phyloP scores from a whole-genome alignment of 1,139 yeast genomes.

The Chernovozyma aurita region DNA sequence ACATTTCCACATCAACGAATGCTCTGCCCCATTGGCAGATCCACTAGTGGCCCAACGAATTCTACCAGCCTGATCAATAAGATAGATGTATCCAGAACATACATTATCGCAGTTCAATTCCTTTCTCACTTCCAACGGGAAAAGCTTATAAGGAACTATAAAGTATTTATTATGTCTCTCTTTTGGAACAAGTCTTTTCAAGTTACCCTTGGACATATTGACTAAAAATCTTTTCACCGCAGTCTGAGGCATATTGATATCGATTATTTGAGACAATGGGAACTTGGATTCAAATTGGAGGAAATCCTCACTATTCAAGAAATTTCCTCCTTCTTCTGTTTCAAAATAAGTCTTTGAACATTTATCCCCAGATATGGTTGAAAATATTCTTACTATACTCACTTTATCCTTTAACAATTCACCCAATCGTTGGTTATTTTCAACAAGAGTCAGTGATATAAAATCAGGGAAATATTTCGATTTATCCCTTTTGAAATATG shows the following conservation, averaged over 20 bases:
- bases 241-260: constrained; percentile 70
- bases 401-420: constrained; percentile 46
- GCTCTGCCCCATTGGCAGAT: constrained; percentile 61
- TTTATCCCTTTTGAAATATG: constrained; percentile 70
- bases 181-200: constrained; percentile 40
- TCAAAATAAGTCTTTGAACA: constrained; percentile 61
- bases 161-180: constrained; percentile 59
- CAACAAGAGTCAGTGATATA: constrained; percentile 51
- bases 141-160: constrained; percentile 56
- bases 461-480: constrained; percentile 86
- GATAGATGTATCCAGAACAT: constrained; percentile 78
- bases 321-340: constrained; percentile 29
- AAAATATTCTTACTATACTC: constrained; percentile 60
- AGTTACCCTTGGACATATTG: constrained; percentile 44
- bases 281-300: constrained; percentile 26
- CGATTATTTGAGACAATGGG: constrained; percentile 65
- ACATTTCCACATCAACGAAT: constrained; percentile 60
- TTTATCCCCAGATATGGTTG: constrained; percentile 70
- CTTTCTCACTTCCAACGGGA: constrained; percentile 57
- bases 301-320: constrained; percentile 29
- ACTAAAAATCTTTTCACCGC: constrained; percentile 62
- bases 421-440: constrained; percentile 31
- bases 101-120: constrained; percentile 65
- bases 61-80: constrained; percentile 67
- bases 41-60: constrained; percentile 96